Conservation (phyloP, 2,329 filamentous ascomycete species). For the Rhinocladiella mackenziei region DNA sequence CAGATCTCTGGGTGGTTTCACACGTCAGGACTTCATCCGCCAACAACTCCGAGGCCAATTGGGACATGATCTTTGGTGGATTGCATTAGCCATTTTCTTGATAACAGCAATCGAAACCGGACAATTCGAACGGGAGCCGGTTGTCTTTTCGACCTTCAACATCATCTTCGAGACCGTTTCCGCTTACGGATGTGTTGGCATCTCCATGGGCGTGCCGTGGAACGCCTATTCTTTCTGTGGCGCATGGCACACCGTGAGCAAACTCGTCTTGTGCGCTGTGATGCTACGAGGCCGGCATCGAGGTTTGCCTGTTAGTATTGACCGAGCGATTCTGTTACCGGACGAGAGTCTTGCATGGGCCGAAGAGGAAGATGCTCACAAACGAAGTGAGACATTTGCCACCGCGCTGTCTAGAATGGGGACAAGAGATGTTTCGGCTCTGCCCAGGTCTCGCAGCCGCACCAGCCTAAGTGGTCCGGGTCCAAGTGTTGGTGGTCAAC, state of each 20-base stretch:
- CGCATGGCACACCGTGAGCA: conserved; percentile 48
- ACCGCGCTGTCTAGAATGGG: neutral
- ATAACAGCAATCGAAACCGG: conserved; percentile 59
- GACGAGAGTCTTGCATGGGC: conserved; percentile 40
- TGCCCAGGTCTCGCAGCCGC: neutral
- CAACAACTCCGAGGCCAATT: conserved; percentile 62
- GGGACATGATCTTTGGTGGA: conserved; percentile 64
- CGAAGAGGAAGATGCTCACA: conserved; percentile 41
- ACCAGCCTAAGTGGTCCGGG: neutral
- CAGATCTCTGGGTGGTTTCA: conserved; percentile 23
- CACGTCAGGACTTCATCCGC: conserved; percentile 48
- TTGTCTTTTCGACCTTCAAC: conserved; percentile 56
- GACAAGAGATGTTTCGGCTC: neutral
- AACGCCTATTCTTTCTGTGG: conserved; percentile 47
- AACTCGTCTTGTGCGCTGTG: conserved; percentile 52
- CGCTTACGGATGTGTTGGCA: conserved; percentile 44
- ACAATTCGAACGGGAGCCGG: conserved; percentile 51
- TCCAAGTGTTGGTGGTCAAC: neutral
- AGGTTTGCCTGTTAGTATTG: conserved; percentile 53
- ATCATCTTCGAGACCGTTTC: conserved; percentile 48
- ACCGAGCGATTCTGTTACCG: conserved; percentile 44
- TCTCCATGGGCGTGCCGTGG: conserved; percentile 45
- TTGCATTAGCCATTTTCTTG: conserved; percentile 57
- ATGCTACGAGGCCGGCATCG: conserved; percentile 56
- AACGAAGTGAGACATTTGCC: neutral